These are phyloP conservation scores for Pulicaria dysenterica DNA, from an alignment of 129 eudicot species.

Conservation along the genomic window DNA sequence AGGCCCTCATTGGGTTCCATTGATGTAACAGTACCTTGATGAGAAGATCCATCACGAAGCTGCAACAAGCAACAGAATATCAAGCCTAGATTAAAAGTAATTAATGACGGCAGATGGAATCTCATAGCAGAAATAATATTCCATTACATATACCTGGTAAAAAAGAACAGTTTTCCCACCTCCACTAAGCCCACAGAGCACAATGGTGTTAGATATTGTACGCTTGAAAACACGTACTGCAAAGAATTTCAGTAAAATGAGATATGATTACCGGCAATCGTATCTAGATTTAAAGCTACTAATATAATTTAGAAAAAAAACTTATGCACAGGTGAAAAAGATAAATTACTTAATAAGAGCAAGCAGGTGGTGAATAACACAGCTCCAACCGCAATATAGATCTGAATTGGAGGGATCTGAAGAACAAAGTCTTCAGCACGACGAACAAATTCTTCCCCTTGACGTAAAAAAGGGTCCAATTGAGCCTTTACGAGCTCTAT, in stretches of 20 bases:
- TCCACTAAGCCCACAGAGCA: slow-evolving; percentile 89
- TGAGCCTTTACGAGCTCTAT: slow-evolving; percentile 62
- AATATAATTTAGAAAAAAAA: too few relatives aligned
- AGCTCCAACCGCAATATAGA: slow-evolving; percentile 61
- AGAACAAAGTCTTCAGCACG: slow-evolving; percentile 39
- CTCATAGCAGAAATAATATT: not conserved
- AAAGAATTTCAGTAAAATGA: slow-evolving; percentile 21
- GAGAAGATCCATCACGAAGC: slow-evolving; percentile 98
- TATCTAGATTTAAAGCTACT: not conserved
- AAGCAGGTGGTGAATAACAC: slow-evolving; percentile 49
- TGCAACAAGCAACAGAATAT: slow-evolving; percentile 31
- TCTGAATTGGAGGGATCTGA: slow-evolving; percentile 69
- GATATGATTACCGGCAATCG: not conserved
- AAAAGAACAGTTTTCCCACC: slow-evolving; percentile 91
- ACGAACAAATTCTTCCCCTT: slow-evolving; percentile 41
- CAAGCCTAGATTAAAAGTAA: slow-evolving; percentile 7
- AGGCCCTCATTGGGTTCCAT: slow-evolving; percentile 96
- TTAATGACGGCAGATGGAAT: not conserved
- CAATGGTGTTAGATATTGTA: slow-evolving; percentile 61
- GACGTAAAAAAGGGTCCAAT: slow-evolving; percentile 42
- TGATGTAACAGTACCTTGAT: slow-evolving; percentile 94
- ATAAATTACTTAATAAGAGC: slow-evolving; percentile 51
- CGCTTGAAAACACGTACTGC: slow-evolving; percentile 80
- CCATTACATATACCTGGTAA: slow-evolving; percentile 67
- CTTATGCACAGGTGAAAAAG: not conserved